phyloP scores from a whole-genome alignment of 1,284 basidiomycete genomes.

The Omphalotus olearius region DNA sequence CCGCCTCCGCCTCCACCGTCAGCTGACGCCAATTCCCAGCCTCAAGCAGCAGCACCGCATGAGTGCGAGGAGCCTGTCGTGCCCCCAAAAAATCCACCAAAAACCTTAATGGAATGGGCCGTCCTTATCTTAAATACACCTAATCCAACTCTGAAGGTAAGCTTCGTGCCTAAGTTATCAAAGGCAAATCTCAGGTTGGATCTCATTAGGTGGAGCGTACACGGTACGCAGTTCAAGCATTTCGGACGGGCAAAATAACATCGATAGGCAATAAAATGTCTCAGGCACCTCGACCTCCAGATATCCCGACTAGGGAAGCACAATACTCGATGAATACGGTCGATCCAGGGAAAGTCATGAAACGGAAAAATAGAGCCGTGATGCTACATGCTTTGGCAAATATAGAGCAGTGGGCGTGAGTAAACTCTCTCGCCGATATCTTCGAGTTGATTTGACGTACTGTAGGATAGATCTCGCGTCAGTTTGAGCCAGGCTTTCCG shows the following conservation, averaged over 20 bases:
- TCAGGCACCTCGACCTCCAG: slow-evolving; percentile 55
- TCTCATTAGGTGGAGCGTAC: slow-evolving; percentile 57
- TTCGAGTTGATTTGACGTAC: slow-evolving; percentile 2
- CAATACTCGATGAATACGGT: slow-evolving; percentile 45
- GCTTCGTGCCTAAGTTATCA: neutral
- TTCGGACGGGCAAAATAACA: slow-evolving; percentile 63
- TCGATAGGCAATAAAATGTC: slow-evolving; percentile 58
- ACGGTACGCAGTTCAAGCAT: slow-evolving; percentile 62
- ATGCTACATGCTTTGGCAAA: slow-evolving; percentile 84
- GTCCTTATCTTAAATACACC: slow-evolving; percentile 71
- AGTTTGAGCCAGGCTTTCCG: slow-evolving; percentile 24
- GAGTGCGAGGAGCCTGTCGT: slow-evolving; percentile 39
- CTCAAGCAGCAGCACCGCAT: slow-evolving; percentile 1
- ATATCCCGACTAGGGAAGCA: slow-evolving; percentile 65
- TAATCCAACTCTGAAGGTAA: slow-evolving; percentile 61
- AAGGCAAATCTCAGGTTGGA: slow-evolving; percentile 3
- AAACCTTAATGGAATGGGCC: slow-evolving; percentile 72
- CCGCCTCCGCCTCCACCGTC: slow-evolving; percentile 42
- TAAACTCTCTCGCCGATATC: slow-evolving; percentile 18
- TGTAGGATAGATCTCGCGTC: slow-evolving; percentile 73
- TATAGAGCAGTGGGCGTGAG: slow-evolving; percentile 90
- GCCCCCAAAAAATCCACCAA: slow-evolving; percentile 44
- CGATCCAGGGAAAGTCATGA: slow-evolving; percentile 58
- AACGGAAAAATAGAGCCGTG: slow-evolving; percentile 65
- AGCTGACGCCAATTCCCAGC: slow-evolving; percentile 9